Evolutionary conservation across 1,284 basidiomycete species (phyloP), one percentile per base, ranked within the genome.

Genomic region (Jaminaea rosea): DNA sequence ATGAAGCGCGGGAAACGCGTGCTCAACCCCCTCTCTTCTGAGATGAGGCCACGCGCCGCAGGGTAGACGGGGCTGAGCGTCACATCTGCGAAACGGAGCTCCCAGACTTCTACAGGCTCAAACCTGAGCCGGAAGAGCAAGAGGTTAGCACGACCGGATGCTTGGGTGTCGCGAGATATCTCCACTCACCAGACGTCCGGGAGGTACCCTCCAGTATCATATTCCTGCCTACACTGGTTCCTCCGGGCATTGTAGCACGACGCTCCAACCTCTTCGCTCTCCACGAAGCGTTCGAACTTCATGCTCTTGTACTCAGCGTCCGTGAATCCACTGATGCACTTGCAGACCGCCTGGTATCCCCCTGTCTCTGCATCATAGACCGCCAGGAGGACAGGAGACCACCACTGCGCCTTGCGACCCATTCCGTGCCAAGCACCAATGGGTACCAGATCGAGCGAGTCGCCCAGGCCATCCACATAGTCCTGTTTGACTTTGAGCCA

Each of bases 361-460:
- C 84, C 88, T 3, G 78, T 79, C 52, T 80, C 79, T 15, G 83
- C 77, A 67, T 93, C 85, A 79, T 88, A 86, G 46, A 68, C 51
- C 21, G 85, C 90, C 27, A 94, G 80, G 11, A 96, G 78, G 62
- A 94, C 83, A 0, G 91, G 91, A 58, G 84, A 86, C 88, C 90
- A 96, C 89, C 89, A 94, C 26, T 82, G 81, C 8, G 84, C 85
- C 75, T 94, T 96, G 29, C 89, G 78, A n/a, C 91, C 91, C 74
- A 85, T 86, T 39, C 91, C 91, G 76, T 92, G 84, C 88, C 87
- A 92, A 17, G 86, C 69, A 2, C 80, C 80, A 13, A 80, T 66
- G 26, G 44, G 57, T 1, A 64, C 63, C 0, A 69, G 52, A 37
- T 69, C 65, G 2, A 69, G 57, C 19, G 62, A 59, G 45, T 69